phyloP scores from a whole-genome alignment of 1,139 yeast genomes.

The Blastobotrys proliferans region DNA sequence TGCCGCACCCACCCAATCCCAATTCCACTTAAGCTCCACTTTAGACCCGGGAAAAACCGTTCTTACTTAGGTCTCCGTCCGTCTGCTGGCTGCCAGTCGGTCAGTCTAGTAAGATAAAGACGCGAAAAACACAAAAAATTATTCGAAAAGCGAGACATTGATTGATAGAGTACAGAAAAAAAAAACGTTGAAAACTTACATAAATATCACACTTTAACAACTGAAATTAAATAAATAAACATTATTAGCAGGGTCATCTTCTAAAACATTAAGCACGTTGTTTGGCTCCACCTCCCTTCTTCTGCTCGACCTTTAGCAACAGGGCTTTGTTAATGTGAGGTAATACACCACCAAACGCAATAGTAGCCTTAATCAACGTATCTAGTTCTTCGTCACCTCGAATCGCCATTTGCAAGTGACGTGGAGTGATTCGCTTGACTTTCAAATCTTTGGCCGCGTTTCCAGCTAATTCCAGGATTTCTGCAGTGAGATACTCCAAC shows the following conservation, averaged over 20 bases:
- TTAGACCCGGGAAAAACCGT: no score
- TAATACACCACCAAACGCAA: constrained; percentile 98
- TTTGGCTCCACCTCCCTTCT: constrained; percentile 42
- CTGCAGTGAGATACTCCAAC: constrained; percentile 95
- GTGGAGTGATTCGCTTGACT: constrained; percentile 97
- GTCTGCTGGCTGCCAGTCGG: no score
- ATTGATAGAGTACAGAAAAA: no score
- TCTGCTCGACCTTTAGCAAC: constrained; percentile 87
- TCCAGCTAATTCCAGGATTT: constrained; percentile 97
- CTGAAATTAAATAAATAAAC: constrained; percentile 4
- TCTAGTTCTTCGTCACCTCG: constrained; percentile 99
- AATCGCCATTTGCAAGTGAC: constrained; percentile 96
- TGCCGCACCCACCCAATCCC: no score
- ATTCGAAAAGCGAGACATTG: no score
- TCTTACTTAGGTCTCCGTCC: no score
- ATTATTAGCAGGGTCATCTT: no score
- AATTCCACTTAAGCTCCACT: no score
- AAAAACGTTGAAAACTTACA: no score
- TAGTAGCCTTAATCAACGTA: constrained; percentile 92
- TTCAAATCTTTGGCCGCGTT: constrained; percentile 98
- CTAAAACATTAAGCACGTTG: constrained; percentile 31
- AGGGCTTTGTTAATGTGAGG: constrained; percentile 96
- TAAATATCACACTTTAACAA: no score
- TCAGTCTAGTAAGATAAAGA: no score
- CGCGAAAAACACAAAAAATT: no score